phyloP scores from a whole-genome alignment of 2,329 filamentous ascomycete genomes.

The Paraphaeosphaeria minitans region DNA sequence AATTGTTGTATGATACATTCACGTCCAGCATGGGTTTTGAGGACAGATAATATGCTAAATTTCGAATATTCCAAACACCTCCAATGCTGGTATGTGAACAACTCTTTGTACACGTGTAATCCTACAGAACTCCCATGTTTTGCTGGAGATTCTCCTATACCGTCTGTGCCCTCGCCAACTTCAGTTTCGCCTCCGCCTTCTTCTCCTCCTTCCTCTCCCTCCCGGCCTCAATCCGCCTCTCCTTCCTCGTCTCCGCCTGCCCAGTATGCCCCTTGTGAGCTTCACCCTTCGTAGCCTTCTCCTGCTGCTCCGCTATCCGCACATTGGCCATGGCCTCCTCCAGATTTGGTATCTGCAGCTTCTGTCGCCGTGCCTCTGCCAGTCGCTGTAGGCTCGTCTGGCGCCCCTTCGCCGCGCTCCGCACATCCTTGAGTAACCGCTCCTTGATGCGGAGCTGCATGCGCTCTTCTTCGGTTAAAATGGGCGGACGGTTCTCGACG shows the following conservation, averaged over 20 bases:
- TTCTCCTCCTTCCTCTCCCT: conserved; percentile 32
- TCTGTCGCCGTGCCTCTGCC: conserved; percentile 33
- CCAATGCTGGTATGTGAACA: conserved; percentile 1
- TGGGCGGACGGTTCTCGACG: conserved; percentile 66
- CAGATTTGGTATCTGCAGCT: conserved; percentile 34
- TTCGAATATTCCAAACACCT: background rate
- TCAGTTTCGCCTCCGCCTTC: conserved; percentile 30
- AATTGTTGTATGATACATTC: conserved; percentile 19
- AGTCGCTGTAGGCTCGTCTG: conserved; percentile 34
- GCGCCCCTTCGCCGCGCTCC: conserved; percentile 50
- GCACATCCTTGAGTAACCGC: conserved; percentile 62
- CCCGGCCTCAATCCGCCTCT: conserved; percentile 32
- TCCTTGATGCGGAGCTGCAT: conserved; percentile 60
- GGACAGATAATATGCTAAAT: conserved; percentile 12
- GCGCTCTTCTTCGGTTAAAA: conserved; percentile 69
- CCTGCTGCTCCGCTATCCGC: conserved; percentile 27
- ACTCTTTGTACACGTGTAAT: conserved; percentile 8
- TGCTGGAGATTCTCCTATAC: conserved; percentile 10
- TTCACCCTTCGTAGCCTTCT: conserved; percentile 13
- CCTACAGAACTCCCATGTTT: background rate
- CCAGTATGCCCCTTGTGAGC: conserved; percentile 33
- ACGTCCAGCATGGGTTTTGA: conserved; percentile 9
- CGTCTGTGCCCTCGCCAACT: conserved; percentile 30
- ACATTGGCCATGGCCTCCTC: conserved; percentile 39
- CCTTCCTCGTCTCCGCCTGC: conserved; percentile 32